These are phyloP conservation scores for Cytidiella melzeri DNA, from an alignment of 768 basidiomycete species.

Conservation along the genomic window DNA sequence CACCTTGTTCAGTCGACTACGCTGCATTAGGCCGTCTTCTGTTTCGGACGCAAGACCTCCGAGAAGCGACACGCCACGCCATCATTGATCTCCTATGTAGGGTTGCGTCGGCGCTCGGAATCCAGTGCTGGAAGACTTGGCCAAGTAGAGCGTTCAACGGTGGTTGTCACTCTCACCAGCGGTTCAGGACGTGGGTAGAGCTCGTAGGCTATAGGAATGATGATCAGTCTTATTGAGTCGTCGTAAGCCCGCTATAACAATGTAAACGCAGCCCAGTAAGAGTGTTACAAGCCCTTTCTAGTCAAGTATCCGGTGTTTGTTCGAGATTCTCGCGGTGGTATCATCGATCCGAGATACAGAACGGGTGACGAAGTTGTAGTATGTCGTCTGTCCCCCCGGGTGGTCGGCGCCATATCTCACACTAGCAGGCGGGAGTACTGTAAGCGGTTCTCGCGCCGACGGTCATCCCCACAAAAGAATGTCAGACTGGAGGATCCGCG, in stretches of 20 bases:
- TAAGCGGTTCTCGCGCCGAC: background rate
- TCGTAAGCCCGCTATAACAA: background rate
- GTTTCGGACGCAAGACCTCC: background rate
- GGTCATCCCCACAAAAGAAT: background rate
- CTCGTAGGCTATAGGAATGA: background rate
- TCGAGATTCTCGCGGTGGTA: constrained; percentile 14
- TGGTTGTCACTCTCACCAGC: background rate
- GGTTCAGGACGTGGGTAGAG: background rate
- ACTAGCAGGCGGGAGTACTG: background rate
- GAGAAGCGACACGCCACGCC: too few relatives aligned
- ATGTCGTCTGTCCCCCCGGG: background rate
- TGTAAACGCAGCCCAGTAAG: background rate
- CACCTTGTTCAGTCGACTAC: too few relatives aligned
- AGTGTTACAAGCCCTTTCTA: background rate
- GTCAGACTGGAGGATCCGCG: background rate
- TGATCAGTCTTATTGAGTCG: background rate
- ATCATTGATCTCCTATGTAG: background rate
- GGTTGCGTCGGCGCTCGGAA: background rate
- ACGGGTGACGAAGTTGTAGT: background rate
- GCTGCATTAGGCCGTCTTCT: background rate
- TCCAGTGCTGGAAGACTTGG: background rate
- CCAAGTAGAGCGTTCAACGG: background rate
- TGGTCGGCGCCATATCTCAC: background rate
- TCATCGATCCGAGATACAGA: background rate
- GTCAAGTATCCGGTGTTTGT: constrained; percentile 10